Evolutionary conservation across 2,329 filamentous ascomycete species (phyloP).

Genomic region (Ophiocordyceps camponoti-rufipedis): DNA sequence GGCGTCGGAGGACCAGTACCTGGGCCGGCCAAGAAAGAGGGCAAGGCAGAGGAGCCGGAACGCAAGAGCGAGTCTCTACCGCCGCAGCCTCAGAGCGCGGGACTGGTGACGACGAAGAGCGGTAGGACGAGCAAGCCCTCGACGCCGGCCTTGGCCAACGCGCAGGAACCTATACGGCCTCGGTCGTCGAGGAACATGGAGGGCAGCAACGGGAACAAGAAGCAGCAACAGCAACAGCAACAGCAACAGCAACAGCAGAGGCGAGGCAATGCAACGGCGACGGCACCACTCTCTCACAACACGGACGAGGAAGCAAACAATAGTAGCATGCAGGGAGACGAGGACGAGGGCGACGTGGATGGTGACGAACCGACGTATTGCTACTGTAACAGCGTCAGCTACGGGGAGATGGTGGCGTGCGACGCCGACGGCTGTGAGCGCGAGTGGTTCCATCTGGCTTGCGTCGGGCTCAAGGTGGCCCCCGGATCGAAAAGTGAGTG

Average conservation of each 20-base stretch:
- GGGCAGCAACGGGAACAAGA: conserved; percentile 26
- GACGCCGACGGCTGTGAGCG: conserved; percentile 54
- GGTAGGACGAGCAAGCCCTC: conserved; percentile 49
- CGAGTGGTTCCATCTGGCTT: conserved; percentile 74
- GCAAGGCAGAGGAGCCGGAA: conserved; percentile 17
- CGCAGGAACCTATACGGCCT: conserved; percentile 37
- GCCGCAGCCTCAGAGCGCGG: conserved; percentile 17
- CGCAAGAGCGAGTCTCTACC: conserved; percentile 26
- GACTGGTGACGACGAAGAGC: conserved; percentile 42
- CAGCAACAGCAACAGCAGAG: conserved; percentile 21
- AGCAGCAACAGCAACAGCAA: conserved; percentile 13
- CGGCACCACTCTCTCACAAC: conserved; percentile 6
- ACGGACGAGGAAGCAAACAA: conserved; percentile 19
- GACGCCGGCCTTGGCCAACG: conserved; percentile 40
- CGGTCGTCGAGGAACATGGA: conserved; percentile 32
- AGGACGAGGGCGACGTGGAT: conserved; percentile 40
- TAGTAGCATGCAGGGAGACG: conserved; percentile 17
- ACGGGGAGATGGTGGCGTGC: conserved; percentile 72
- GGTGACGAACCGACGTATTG: conserved; percentile 60
- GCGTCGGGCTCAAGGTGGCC: conserved; percentile 61
- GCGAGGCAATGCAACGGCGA: conserved; percentile 28
- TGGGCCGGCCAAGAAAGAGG: conserved; percentile 22
- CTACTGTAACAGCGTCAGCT: conserved; percentile 64
- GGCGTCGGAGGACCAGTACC: conserved; percentile 12
- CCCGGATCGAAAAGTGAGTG: conserved; percentile 57